Evolutionary conservation across 1,139 yeast genomes (phyloP).

Genomic region (Pichia cactophila): DNA sequence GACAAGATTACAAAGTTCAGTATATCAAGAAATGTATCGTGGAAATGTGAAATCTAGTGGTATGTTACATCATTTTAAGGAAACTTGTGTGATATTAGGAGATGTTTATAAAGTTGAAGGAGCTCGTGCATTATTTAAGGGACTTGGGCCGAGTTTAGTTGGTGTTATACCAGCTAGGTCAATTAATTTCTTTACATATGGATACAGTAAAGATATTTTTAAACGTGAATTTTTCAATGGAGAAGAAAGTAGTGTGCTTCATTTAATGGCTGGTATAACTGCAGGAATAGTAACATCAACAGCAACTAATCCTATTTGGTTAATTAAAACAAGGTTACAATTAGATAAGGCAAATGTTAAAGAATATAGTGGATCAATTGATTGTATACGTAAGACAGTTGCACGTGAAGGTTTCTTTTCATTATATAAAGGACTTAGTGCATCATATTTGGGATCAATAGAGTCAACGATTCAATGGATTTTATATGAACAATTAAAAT

Average conservation of each 20-base stretch:
- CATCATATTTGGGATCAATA: conserved; percentile 88
- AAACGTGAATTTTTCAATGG: conserved; percentile 62
- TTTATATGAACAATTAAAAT: conserved; percentile 89
- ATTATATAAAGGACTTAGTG: conserved; percentile 81
- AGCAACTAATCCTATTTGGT: conserved; percentile 99
- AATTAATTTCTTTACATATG: conserved; percentile 93
- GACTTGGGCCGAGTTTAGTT: conserved; percentile 90
- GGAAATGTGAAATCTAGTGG: conserved; percentile 10
- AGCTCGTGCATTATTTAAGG: conserved; percentile 77
- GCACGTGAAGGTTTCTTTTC: conserved; percentile 73
- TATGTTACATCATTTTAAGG: conserved; percentile 54
- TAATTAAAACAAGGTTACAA: conserved; percentile 89
- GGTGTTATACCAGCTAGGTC: conserved; percentile 99
- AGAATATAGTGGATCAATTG: conserved; percentile 76
- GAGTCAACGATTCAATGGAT: conserved; percentile 97
- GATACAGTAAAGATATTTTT: conserved; percentile 74
- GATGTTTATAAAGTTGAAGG: conserved; percentile 76
- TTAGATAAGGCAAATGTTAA: conserved; percentile 65
- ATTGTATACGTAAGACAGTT: conserved; percentile 66
- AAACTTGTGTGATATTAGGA: conserved; percentile 67
- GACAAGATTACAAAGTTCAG: conserved; percentile 89
- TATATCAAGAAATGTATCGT: conserved; percentile 30
- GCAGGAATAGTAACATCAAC: conserved; percentile 96
- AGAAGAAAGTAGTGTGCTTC: conserved; percentile 82
- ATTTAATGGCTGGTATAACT: conserved; percentile 76